Evolutionary conservation across 2,329 filamentous ascomycete genomes (phyloP).

Genomic region (Pseudogymnoascus sp.): DNA sequence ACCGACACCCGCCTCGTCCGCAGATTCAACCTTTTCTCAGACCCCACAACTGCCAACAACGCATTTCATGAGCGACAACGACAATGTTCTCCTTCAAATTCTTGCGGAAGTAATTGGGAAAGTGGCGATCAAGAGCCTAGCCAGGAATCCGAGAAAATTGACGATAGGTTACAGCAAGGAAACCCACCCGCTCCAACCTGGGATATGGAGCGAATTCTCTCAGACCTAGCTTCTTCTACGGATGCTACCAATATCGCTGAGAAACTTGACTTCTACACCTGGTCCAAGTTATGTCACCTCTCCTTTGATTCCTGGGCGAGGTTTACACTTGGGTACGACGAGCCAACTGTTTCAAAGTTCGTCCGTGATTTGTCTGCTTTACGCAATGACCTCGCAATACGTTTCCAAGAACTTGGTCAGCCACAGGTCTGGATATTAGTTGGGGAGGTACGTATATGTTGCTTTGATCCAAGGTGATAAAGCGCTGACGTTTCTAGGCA

Average conservation of each 20-base stretch:
- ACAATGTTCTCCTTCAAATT: background rate
- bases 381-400: background rate
- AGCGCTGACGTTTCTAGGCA: background rate
- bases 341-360: background rate
- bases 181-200: background rate
- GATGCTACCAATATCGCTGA: background rate
- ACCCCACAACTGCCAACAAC: background rate
- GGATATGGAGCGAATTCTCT: background rate
- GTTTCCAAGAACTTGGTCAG: background rate
- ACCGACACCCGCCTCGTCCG: background rate
- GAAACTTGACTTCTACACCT: background rate
- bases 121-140: background rate
- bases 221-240: background rate
- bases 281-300: background rate
- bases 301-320: background rate
- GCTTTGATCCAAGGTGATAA: background rate
- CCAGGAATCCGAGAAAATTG: background rate
- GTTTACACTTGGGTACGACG: background rate
- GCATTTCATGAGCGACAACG: background rate
- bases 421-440: background rate
- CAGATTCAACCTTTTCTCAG: background rate
- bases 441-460: background rate
- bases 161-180: background rate
- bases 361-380: background rate
- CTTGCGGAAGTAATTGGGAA: background rate